phyloP scores from a whole-genome alignment of 345 rosid species.

The Aegle marmelos region DNA sequence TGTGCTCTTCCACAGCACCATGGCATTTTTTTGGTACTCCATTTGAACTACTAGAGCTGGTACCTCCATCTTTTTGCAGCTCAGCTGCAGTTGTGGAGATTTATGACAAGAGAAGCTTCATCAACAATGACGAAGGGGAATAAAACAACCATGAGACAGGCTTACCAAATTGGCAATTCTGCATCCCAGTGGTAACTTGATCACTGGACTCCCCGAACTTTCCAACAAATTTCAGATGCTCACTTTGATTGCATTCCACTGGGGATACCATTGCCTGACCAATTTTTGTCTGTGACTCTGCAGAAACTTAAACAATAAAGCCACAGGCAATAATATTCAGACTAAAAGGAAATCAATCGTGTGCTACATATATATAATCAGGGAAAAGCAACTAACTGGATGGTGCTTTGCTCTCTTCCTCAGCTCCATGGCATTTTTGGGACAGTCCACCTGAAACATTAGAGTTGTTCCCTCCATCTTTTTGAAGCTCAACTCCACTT shows the following conservation, averaged over 20 bases:
- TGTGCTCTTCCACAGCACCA: not conserved
- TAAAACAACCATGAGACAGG: not conserved
- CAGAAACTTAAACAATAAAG: not conserved
- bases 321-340: not conserved
- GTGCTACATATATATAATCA: not conserved
- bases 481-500: not conserved
- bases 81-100: not conserved
- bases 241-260: not conserved
- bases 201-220: not conserved
- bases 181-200: not conserved
- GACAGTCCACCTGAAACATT: not conserved
- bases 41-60: not conserved
- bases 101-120: too few relatives aligned
- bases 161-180: constrained; percentile 6
- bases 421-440: not conserved
- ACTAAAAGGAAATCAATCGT: not conserved
- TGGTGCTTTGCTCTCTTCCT: constrained; percentile 2
- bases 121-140: not conserved
- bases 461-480: not conserved
- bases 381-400: constrained; percentile 14
- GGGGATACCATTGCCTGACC: not conserved
- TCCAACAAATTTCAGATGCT: not conserved
- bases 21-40: not conserved
- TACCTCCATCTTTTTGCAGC: not conserved
- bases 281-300: not conserved